Percentiles rank a stretch among this genome's conserved stretches.
phyloP scores from a whole-genome alignment of 768 basidiomycete genomes.

The Lentinus brumalis region DNA sequence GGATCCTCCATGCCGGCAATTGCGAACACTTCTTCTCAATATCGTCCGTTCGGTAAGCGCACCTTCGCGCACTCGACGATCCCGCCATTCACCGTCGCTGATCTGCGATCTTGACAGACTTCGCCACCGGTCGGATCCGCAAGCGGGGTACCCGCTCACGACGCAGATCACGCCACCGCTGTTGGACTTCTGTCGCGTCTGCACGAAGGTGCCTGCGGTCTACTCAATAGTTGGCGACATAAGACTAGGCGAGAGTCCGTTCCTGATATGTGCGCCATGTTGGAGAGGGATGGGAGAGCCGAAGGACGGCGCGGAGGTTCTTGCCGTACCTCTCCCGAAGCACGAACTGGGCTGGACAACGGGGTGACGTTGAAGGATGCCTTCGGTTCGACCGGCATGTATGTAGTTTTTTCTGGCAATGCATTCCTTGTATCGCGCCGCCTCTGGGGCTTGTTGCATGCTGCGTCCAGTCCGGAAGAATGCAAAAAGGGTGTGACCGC shows the following conservation, averaged over 20 bases:
- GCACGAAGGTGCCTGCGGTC: constrained; percentile 68
- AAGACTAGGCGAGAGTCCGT: constrained; percentile 78
- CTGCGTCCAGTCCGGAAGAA: no score
- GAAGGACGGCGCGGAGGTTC: constrained; percentile 43
- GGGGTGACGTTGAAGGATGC: no score
- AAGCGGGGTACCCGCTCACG: constrained; percentile 65
- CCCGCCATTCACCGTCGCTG: constrained; percentile 3
- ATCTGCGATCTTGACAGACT: constrained; percentile 42
- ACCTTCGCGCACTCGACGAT: not conserved
- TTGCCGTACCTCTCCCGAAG: constrained; percentile 55
- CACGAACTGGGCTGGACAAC: constrained; percentile 41
- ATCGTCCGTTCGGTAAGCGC: constrained; percentile 66
- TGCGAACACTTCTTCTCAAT: constrained; percentile 81
- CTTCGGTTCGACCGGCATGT: not conserved
- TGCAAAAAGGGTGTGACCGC: not conserved
- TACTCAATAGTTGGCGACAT: constrained; percentile 70
- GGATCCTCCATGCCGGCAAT: constrained; percentile 77
- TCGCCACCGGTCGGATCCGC: constrained; percentile 58
- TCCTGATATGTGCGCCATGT: constrained; percentile 69
- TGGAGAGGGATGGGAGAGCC: constrained; percentile 71
- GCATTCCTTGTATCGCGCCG: not conserved
- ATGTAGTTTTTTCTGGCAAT: no score
- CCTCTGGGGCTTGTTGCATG: no score
- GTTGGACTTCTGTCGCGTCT: constrained; percentile 67
- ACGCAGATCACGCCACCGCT: constrained; percentile 63